Evolutionary conservation across 2,329 filamentous ascomycete genomes (phyloP).

Genomic region (Verticillium klebahnii): DNA sequence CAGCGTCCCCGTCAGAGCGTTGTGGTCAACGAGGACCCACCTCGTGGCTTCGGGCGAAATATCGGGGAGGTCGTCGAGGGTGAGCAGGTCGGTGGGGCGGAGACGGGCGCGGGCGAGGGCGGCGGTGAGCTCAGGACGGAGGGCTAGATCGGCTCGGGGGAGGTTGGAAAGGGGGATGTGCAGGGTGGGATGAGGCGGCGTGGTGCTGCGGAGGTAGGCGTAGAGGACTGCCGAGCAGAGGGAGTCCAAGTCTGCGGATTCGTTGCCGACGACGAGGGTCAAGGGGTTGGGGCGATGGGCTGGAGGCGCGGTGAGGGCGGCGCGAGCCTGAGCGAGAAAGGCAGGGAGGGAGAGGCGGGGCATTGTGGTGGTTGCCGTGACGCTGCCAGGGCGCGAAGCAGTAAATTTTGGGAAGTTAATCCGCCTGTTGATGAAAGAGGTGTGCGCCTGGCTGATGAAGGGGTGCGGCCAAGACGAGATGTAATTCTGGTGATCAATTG

Average conservation of each 20-base stretch:
- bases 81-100: constrained; percentile 58
- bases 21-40: constrained; percentile 80
- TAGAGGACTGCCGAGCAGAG: constrained; percentile 69
- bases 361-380: neutral
- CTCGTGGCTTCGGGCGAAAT: constrained; percentile 51
- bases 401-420: too few species aligned
- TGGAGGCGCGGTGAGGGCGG: constrained; percentile 38
- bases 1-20: constrained; percentile 61
- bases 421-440: too few species aligned
- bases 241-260: constrained; percentile 75
- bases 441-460: too few species aligned
- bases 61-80: constrained; percentile 42
- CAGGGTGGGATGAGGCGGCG: constrained; percentile 43
- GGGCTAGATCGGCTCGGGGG: constrained; percentile 57
- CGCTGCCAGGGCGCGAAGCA: too few species aligned
- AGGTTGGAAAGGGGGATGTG: constrained; percentile 74
- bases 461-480: too few species aligned
- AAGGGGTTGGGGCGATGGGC: constrained; percentile 42
- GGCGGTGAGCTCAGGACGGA: constrained; percentile 69
- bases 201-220: constrained; percentile 66
- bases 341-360: constrained; percentile 34
- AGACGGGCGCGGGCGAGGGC: constrained; percentile 60
- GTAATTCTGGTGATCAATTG: neutral
- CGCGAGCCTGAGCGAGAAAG: constrained; percentile 48
- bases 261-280: constrained; percentile 62